Evolutionary conservation across 2,329 filamentous ascomycete species (phyloP).

Genomic region (Blumeria hordei): DNA sequence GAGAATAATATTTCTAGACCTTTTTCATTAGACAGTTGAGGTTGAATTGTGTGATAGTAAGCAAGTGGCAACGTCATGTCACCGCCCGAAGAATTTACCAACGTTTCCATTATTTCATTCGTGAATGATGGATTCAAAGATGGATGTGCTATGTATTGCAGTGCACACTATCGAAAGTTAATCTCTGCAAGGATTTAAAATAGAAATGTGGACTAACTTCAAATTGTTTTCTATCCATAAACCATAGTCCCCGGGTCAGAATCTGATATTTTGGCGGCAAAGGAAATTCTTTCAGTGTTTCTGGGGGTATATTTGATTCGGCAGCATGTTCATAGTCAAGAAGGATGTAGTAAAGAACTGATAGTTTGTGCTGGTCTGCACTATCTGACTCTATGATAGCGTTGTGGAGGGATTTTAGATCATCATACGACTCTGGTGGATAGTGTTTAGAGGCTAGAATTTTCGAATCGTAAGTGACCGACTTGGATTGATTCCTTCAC

Average conservation of each 20-base stretch:
- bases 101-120: slow-evolving; percentile 52
- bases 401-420: slow-evolving; percentile 44
- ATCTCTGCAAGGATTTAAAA: slow-evolving; percentile 3
- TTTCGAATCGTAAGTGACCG: neutral
- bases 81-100: slow-evolving; percentile 32
- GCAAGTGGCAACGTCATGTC: slow-evolving; percentile 45
- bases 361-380: slow-evolving; percentile 54
- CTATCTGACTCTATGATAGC: slow-evolving; percentile 40
- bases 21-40: slow-evolving; percentile 38
- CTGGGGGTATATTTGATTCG: slow-evolving; percentile 21
- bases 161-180: slow-evolving; percentile 26
- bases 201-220: slow-evolving; percentile 22
- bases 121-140: slow-evolving; percentile 59
- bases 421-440: slow-evolving; percentile 44
- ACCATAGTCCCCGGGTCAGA: slow-evolving; percentile 64
- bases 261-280: slow-evolving; percentile 57
- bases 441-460: slow-evolving; percentile 35
- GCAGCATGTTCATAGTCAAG: slow-evolving; percentile 38
- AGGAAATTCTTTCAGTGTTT: slow-evolving; percentile 32
- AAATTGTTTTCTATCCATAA: slow-evolving; percentile 50
- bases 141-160: slow-evolving; percentile 57
- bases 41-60: slow-evolving; percentile 56
- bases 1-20: slow-evolving; percentile 44
- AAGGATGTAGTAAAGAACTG: slow-evolving; percentile 62
- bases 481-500: neutral